Conservation (phyloP, 2,329 filamentous ascomycete species). For the Trichoderma hamatum region DNA sequence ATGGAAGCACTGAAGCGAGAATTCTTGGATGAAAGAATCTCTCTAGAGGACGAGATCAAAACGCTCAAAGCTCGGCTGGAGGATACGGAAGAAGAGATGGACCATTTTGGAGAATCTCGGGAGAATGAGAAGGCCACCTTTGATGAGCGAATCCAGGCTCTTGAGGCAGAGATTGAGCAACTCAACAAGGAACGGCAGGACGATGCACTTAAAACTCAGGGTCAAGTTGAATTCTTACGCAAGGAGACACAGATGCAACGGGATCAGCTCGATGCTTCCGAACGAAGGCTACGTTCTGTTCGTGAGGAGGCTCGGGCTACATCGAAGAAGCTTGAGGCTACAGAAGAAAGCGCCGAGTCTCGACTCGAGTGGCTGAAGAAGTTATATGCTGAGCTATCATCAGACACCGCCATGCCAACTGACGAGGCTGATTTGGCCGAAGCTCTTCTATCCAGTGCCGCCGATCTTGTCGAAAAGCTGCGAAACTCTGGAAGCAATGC, state of each 20-base stretch:
- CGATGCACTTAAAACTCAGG: conserved; percentile 60
- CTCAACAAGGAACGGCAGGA: conserved; percentile 61
- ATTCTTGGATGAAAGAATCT: conserved; percentile 81
- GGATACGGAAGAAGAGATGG: conserved; percentile 89
- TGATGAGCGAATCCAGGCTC: conserved; percentile 67
- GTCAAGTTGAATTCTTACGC: conserved; percentile 64
- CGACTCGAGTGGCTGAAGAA: conserved; percentile 60
- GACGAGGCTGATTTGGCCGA: conserved; percentile 63
- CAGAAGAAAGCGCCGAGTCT: conserved; percentile 55
- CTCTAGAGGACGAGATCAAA: conserved; percentile 78
- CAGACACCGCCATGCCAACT: conserved; percentile 54
- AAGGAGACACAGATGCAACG: conserved; percentile 63
- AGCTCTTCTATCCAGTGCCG: conserved; percentile 59
- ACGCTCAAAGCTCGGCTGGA: conserved; percentile 77
- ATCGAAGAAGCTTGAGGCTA: conserved; percentile 52
- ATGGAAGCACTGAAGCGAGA: conserved; percentile 90
- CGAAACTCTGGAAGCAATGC: conserved; percentile 63
- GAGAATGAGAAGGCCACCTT: conserved; percentile 77
- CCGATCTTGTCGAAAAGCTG: conserved; percentile 62
- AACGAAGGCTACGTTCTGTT: conserved; percentile 58
- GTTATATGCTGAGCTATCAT: conserved; percentile 61
- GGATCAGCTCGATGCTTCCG: conserved; percentile 61
- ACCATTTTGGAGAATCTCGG: conserved; percentile 77
- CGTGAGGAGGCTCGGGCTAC: conserved; percentile 58
- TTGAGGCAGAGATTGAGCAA: conserved; percentile 73